These are phyloP conservation scores for Mucor irregularis DNA, from an alignment of 371 early-diverging fungal species.

Conservation along the genomic window DNA sequence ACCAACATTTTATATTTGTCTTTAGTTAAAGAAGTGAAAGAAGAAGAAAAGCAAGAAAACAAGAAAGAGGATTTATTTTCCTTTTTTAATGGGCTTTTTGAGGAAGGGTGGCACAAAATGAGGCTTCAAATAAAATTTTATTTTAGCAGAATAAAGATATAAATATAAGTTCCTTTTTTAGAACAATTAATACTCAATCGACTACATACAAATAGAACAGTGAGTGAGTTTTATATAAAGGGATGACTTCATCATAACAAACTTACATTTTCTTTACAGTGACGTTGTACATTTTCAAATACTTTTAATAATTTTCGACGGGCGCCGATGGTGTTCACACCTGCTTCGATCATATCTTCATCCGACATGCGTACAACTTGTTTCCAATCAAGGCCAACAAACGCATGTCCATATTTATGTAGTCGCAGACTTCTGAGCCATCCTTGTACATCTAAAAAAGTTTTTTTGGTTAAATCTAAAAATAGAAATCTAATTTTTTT, in stretches of 20 bases:
- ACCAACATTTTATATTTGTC: slow-evolving; percentile 1
- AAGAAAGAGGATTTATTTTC: not conserved
- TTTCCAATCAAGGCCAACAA: slow-evolving; percentile 85
- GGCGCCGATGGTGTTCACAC: slow-evolving; percentile 93
- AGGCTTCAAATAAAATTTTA: slow-evolving; percentile 4
- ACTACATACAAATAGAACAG: slow-evolving; percentile 3
- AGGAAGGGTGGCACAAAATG: slow-evolving; percentile 2
- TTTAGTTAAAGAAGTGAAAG: not conserved
- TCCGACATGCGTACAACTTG: slow-evolving; percentile 87
- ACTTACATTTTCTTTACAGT: slow-evolving; percentile 49
- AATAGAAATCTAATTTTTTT: not conserved
- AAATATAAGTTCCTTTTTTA: not conserved
- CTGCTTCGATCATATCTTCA: slow-evolving; percentile 78
- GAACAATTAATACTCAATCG: slow-evolving; percentile 14
- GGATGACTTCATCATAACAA: not conserved
- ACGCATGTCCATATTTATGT: slow-evolving; percentile 93
- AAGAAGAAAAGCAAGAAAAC: not conserved
- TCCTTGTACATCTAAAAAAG: slow-evolving; percentile 76
- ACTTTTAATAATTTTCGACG: slow-evolving; percentile 94
- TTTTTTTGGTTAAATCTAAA: not conserved
- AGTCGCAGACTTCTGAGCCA: slow-evolving; percentile 91
- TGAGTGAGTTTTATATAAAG: not conserved
- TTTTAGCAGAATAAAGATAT: not conserved
- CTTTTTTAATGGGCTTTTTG: not conserved
- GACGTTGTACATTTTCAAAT: slow-evolving; percentile 81